A percentile compares a stretch with the other conserved stretches of the same genome.
Evolutionary conservation across 73 alveolate species (phyloP).

Genomic region (Tetrahymena thermophila): DNA sequence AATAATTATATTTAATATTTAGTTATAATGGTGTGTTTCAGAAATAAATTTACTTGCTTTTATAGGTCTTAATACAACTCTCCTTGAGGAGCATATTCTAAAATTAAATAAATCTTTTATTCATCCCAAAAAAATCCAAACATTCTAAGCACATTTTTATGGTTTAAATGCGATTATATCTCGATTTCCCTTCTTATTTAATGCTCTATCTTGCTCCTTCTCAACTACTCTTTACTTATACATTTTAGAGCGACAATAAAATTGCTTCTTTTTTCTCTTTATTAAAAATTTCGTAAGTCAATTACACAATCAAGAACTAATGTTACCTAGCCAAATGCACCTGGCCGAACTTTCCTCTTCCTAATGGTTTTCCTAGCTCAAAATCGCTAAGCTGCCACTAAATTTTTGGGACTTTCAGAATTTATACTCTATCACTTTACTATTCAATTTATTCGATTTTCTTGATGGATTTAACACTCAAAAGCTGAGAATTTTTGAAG

Average conservation of each 20-base stretch:
- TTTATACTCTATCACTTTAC: background rate
- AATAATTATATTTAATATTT: background rate
- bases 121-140: constrained; percentile 91
- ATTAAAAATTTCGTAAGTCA: background rate
- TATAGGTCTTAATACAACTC: constrained; percentile 68
- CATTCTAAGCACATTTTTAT: constrained; percentile 69
- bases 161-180: constrained; percentile 76
- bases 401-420: background rate
- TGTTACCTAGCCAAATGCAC: constrained; percentile 43
- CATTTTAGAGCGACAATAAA: constrained; percentile 75
- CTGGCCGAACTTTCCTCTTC: constrained; percentile 65
- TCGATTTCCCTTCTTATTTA: constrained; percentile 82
- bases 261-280: constrained; percentile 63
- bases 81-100: constrained; percentile 90
- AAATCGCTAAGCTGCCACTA: constrained; percentile 42
- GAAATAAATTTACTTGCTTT: background rate
- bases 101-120: constrained; percentile 74
- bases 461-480: background rate
- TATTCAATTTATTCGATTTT: background rate
- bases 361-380: constrained; percentile 58
- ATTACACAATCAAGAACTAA: background rate
- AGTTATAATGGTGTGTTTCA: background rate
- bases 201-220: background rate
- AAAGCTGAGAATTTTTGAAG: background rate
- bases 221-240: background rate